A percentile compares a stretch with the other conserved stretches of the same genome.
phyloP scores from a whole-genome alignment of 495 filamentous ascomycete genomes.

The Glutinoglossum americanum region DNA sequence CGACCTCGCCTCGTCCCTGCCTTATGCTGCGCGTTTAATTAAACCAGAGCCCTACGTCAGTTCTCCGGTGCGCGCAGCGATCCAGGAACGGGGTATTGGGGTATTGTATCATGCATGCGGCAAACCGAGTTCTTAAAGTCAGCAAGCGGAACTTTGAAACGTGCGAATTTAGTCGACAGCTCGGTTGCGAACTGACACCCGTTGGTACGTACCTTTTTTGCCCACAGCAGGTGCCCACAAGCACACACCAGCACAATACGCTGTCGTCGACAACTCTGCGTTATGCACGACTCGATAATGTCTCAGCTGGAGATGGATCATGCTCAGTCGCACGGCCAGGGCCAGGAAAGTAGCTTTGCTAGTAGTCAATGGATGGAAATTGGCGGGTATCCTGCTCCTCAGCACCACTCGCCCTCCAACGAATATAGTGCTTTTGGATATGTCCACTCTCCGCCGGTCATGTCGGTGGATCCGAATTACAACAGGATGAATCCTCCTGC shows the following conservation, averaged over 20 bases:
- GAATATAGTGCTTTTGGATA: conserved; percentile 24
- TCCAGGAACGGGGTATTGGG: background rate
- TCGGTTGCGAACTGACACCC: background rate
- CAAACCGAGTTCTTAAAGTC: background rate
- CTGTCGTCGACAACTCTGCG: background rate
- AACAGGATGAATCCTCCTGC: conserved; percentile 17
- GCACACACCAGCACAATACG: background rate
- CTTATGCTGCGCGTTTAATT: background rate
- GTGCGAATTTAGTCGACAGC: conserved; percentile 2
- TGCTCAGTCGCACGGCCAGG: conserved; percentile 3
- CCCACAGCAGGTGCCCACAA: too few relatives aligned
- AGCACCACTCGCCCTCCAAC: conserved; percentile 22
- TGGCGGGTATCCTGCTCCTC: conserved; percentile 1
- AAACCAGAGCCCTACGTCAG: background rate
- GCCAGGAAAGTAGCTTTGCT: conserved; percentile 1
- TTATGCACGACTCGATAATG: conserved; percentile 1
- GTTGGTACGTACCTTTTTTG: background rate
- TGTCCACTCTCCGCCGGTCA: conserved; percentile 11
- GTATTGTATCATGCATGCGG: background rate
- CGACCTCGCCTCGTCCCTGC: background rate
- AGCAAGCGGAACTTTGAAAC: conserved; percentile 1
- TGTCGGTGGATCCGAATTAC: conserved; percentile 21
- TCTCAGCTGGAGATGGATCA: conserved; percentile 2
- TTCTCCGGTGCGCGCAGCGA: background rate
- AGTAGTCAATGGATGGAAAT: conserved; percentile 4